These are phyloP conservation scores for Ceratocystiopsis minuta DNA, from an alignment of 2,329 filamentous ascomycete species.

Conservation along the genomic window DNA sequence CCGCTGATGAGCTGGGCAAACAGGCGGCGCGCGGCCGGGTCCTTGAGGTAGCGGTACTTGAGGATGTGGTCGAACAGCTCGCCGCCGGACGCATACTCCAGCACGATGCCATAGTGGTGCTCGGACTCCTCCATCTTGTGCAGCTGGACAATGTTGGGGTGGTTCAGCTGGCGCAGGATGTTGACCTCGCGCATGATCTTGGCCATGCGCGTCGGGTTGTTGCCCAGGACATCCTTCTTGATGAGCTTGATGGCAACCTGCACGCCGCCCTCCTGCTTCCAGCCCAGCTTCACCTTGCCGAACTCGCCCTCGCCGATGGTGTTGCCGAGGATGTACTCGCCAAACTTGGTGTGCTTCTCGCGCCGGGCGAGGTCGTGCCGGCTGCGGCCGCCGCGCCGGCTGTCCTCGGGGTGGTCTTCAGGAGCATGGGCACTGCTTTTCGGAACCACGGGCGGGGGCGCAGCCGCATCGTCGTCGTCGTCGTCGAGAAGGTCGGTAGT, in stretches of 20 bases:
- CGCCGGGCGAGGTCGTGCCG: slow-evolving; percentile 40
- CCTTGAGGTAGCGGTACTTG: slow-evolving; percentile 90
- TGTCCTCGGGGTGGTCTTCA: slow-evolving; percentile 19
- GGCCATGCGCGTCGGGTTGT: slow-evolving; percentile 72
- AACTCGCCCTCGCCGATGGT: slow-evolving; percentile 97
- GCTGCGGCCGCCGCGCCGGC: slow-evolving; percentile 32
- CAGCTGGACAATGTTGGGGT: slow-evolving; percentile 90
- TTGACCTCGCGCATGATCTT: slow-evolving; percentile 97
- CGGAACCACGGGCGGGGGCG: slow-evolving; percentile 26
- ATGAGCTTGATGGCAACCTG: slow-evolving; percentile 98
- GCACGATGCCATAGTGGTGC: slow-evolving; percentile 89
- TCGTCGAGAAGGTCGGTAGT: slow-evolving; percentile 9
- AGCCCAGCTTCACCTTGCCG: slow-evolving; percentile 94
- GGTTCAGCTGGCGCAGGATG: slow-evolving; percentile 69
- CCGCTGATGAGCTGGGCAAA: slow-evolving; percentile 94
- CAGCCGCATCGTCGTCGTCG: slow-evolving; percentile 26
- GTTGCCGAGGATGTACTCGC: slow-evolving; percentile 87
- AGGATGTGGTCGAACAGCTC: slow-evolving; percentile 98
- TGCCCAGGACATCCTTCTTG: slow-evolving; percentile 73
- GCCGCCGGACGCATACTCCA: slow-evolving; percentile 94
- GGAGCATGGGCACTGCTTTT: slow-evolving; percentile 9
- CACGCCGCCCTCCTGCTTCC: slow-evolving; percentile 88
- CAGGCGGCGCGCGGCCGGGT: slow-evolving; percentile 71
- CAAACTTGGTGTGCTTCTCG: slow-evolving; percentile 74
- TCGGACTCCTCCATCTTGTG: slow-evolving; percentile 99